Percentiles rank a stretch among this genome's conserved stretches.
phyloP scores from a whole-genome alignment of 768 basidiomycete genomes.

The Atractiella rhizophila region DNA sequence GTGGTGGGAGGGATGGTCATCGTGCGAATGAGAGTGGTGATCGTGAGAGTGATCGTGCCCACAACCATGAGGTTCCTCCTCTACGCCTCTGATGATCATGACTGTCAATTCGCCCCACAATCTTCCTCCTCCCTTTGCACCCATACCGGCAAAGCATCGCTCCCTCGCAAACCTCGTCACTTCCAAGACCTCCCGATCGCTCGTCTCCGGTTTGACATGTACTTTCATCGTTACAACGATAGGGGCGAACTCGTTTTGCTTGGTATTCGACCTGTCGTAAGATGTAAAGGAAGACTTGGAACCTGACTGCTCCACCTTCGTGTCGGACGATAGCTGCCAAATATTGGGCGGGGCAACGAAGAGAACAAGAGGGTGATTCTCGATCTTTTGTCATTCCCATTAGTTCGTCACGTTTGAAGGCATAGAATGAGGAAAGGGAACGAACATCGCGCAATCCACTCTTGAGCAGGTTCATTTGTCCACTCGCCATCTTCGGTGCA shows the following conservation, averaged over 20 bases:
- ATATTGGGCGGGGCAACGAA: slow-evolving; percentile 66
- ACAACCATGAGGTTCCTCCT: not conserved
- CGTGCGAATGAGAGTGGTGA: no score
- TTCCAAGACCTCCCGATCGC: slow-evolving; percentile 43
- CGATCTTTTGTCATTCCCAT: slow-evolving; percentile 30
- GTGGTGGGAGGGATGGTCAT: no score
- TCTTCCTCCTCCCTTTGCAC: not conserved
- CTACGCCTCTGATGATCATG: not conserved
- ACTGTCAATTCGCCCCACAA: not conserved
- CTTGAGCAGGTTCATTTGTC: slow-evolving; percentile 57
- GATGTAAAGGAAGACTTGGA: slow-evolving; percentile 4
- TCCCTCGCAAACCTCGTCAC: slow-evolving; percentile 57
- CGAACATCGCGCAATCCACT: slow-evolving; percentile 55
- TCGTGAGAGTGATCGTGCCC: slow-evolving; percentile 1
- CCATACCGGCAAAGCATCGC: slow-evolving; percentile 11
- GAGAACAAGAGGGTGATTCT: slow-evolving; percentile 55
- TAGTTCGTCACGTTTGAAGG: not conserved
- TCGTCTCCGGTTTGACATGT: slow-evolving; percentile 41
- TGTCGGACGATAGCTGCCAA: slow-evolving; percentile 49
- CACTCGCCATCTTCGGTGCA: slow-evolving; percentile 30
- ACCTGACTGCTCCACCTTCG: slow-evolving; percentile 11
- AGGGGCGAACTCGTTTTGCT: slow-evolving; percentile 2
- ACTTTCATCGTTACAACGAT: slow-evolving; percentile 55
- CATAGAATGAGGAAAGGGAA: slow-evolving; percentile 9
- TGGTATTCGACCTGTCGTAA: not conserved